phyloP scores from a whole-genome alignment of 1,139 yeast species.

The Lodderomyces jiufengensis region DNA sequence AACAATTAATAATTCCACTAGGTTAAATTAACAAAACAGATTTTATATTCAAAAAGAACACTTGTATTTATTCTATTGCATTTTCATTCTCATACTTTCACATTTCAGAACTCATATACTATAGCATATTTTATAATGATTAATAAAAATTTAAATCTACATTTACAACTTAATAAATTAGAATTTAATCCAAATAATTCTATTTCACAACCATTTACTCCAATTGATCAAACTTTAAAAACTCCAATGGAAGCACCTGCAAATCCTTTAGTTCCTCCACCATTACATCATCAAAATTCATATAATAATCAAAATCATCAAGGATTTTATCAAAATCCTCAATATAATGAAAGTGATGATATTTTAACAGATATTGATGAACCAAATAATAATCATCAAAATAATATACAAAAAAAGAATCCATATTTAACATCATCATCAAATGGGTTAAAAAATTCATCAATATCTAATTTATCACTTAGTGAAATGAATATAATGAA shows the following conservation, averaged over 20 bases:
- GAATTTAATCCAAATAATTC: conserved; percentile 30
- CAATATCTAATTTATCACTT: conserved; percentile 27
- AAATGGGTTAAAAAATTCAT: conserved; percentile 15
- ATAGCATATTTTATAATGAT: conserved; percentile 14
- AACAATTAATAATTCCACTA: no score
- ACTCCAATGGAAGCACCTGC: conserved; percentile 38
- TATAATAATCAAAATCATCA: conserved; percentile 5
- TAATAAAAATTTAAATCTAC: conserved; percentile 24
- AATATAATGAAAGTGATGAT: conserved; percentile 43
- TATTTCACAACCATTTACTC: conserved; percentile 40
- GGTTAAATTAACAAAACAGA: no score
- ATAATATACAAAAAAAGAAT: background rate
- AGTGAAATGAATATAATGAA: conserved; percentile 38
- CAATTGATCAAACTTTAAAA: conserved; percentile 41
- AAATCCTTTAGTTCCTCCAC: conserved; percentile 5
- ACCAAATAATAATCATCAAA: conserved; percentile 13
- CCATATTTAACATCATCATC: conserved; percentile 1
- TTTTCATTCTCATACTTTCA: no score
- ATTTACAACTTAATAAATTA: conserved; percentile 18
- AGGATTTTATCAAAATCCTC: conserved; percentile 28
- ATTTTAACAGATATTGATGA: conserved; percentile 41
- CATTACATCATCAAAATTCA: conserved; percentile 4
- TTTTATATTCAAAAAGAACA: no score
- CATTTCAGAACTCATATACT: no score
- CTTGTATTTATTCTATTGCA: no score